Conservation (phyloP, 1,284 basidiomycete genomes). For the Marasmius fiardii region DNA sequence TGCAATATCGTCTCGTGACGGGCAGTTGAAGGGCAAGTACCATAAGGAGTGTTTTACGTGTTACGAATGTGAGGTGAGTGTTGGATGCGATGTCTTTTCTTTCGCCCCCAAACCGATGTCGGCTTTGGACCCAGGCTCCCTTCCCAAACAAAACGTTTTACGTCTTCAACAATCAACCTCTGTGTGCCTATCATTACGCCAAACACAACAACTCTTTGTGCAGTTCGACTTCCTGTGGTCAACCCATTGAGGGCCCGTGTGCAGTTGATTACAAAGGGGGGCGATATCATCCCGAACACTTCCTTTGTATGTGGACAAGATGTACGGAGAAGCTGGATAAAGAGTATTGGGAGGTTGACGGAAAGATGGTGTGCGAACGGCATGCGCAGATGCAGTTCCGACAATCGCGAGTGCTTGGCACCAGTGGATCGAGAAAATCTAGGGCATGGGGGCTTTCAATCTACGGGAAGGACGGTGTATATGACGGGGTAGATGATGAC, state of each 20-base stretch:
- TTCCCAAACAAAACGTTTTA: conserved; percentile 90
- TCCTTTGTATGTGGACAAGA: conserved; percentile 58
- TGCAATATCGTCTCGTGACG: conserved; percentile 87
- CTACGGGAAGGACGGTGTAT: background rate
- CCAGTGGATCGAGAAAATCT: background rate
- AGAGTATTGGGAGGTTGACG: conserved; percentile 87
- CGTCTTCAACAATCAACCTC: conserved; percentile 82
- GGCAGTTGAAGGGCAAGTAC: conserved; percentile 91
- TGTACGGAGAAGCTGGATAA: conserved; percentile 54
- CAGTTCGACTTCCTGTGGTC: conserved; percentile 69
- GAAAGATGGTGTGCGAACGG: conserved; percentile 76
- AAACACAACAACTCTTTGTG: conserved; percentile 86
- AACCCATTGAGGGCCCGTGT: conserved; percentile 89
- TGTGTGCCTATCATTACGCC: conserved; percentile 88
- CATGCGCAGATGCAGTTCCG: conserved; percentile 46
- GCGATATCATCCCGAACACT: conserved; percentile 83
- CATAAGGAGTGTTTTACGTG: conserved; percentile 89
- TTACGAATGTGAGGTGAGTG: conserved; percentile 67
- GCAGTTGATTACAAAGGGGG: conserved; percentile 76
- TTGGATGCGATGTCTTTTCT: conserved; percentile 14
- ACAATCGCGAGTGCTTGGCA: background rate
- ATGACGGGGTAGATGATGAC: conserved; percentile 13
- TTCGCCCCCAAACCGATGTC: conserved; percentile 3
- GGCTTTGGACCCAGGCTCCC: conserved; percentile 52
- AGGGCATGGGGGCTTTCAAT: background rate